phyloP scores from a whole-genome alignment of 371 early-diverging fungal species.

The Chytridium lagenaria region DNA sequence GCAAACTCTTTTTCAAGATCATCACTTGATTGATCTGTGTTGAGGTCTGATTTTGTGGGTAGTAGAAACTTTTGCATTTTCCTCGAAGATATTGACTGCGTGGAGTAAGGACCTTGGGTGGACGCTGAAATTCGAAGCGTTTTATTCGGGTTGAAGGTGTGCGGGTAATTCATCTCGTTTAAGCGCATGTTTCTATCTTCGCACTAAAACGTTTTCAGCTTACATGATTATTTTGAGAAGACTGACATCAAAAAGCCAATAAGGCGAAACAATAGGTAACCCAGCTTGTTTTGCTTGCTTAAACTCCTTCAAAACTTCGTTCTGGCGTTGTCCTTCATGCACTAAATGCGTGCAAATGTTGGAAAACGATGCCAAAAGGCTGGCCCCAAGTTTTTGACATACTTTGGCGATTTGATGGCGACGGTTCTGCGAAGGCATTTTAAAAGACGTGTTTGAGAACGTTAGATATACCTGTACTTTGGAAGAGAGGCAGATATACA shows the following conservation, averaged over 20 bases:
- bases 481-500: background rate
- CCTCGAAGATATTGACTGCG: too few relatives aligned
- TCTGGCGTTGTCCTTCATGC: slow-evolving; percentile 2
- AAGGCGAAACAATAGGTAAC: slow-evolving; percentile 14
- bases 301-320: slow-evolving; percentile 18
- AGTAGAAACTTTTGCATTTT: too few relatives aligned
- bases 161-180: slow-evolving; percentile 14
- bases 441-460: background rate
- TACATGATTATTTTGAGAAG: background rate
- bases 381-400: background rate
- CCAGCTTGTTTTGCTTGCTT: background rate
- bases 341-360: slow-evolving; percentile 21
- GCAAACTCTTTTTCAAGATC: too few relatives aligned
- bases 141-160: slow-evolving; percentile 20
- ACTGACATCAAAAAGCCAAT: slow-evolving; percentile 19
- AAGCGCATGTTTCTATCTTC: background rate
- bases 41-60: too few relatives aligned
- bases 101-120: background rate
- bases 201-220: slow-evolving; percentile 14
- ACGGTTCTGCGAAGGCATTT: background rate
- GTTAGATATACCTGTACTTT: slow-evolving; percentile 18
- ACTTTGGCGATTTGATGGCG: background rate
- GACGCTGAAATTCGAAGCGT: background rate
- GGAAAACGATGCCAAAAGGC: slow-evolving; percentile 5
- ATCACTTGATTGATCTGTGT: too few relatives aligned